Percentiles rank a stretch among this genome's conserved stretches.
These are phyloP conservation scores for Aschersonia sp. DNA, from an alignment of 2,329 filamentous ascomycete species.

Conservation along the genomic window DNA sequence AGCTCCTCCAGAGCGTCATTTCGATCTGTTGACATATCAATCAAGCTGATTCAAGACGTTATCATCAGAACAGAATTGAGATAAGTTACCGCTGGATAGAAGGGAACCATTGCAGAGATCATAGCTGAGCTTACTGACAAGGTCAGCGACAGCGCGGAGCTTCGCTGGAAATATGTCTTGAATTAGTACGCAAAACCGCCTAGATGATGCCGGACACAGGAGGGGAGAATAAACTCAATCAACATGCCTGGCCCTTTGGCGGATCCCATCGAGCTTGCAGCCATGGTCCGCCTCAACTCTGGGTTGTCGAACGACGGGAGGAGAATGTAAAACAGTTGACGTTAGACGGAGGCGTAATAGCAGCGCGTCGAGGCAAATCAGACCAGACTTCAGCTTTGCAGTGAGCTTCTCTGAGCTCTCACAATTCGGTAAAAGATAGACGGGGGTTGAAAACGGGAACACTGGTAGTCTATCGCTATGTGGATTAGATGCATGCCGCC, in stretches of 20 bases:
- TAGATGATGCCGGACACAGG: constrained; percentile 3
- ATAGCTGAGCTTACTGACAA: constrained; percentile 45
- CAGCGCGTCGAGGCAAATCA: too few species aligned
- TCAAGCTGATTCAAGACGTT: neutral
- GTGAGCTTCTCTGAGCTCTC: too few species aligned
- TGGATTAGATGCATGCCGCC: too few species aligned
- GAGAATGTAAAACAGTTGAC: too few species aligned
- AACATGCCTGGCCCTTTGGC: constrained; percentile 28
- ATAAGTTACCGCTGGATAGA: constrained; percentile 38
- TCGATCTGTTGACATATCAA: constrained; percentile 34
- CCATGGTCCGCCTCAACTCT: constrained; percentile 7
- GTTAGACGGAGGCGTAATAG: too few species aligned
- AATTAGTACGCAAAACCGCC: constrained; percentile 2
- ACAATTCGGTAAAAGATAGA: too few species aligned
- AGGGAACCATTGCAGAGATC: constrained; percentile 49
- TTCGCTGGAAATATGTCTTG: constrained; percentile 34
- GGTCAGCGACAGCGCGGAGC: constrained; percentile 48
- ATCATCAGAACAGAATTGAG: constrained; percentile 1
- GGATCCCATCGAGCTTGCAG: constrained; percentile 12
- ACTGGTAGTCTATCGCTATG: too few species aligned
- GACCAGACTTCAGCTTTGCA: too few species aligned
- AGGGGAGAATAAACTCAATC: neutral
- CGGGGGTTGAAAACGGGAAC: too few species aligned
- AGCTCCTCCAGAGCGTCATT: constrained; percentile 49
- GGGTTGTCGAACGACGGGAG: neutral